A percentile compares a stretch with the other conserved stretches of the same genome.
Conservation (phyloP, 345 rosid genomes). For the Ceriops decandra region DNA sequence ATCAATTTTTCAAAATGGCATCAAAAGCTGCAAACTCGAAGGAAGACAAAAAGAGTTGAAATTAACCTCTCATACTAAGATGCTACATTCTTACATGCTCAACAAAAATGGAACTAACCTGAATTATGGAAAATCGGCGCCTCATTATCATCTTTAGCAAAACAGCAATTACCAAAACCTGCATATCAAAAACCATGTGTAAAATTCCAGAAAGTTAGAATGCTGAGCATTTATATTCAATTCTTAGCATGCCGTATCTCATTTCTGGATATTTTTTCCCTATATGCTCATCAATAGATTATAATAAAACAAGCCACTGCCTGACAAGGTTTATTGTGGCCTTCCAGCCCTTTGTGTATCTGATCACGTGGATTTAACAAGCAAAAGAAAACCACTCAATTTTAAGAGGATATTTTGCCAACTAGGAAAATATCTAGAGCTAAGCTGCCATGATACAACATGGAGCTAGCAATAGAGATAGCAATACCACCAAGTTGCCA, state of each 20-base stretch:
- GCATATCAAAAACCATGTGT: constrained; percentile 19
- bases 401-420: neutral
- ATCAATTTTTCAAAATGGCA: constrained; percentile 3
- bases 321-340: neutral
- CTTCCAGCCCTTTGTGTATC: constrained; percentile 1
- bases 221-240: too few relatives aligned
- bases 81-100: neutral
- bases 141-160: constrained; percentile 82
- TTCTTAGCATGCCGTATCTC: neutral
- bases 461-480: neutral
- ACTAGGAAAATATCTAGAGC: constrained; percentile 3
- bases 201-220: neutral
- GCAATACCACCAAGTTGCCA: neutral
- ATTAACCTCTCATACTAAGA: neutral
- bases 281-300: neutral
- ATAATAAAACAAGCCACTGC: neutral
- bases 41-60: neutral
- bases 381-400: neutral
- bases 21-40: neutral
- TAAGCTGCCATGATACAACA: neutral
- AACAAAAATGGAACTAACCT: constrained; percentile 43
- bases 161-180: constrained; percentile 93
- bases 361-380: neutral
- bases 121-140: constrained; percentile 84
- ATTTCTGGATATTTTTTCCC: neutral